These are phyloP conservation scores for Lathyrus tuberosus DNA, from an alignment of 306 rosid species.

Conservation along the genomic window DNA sequence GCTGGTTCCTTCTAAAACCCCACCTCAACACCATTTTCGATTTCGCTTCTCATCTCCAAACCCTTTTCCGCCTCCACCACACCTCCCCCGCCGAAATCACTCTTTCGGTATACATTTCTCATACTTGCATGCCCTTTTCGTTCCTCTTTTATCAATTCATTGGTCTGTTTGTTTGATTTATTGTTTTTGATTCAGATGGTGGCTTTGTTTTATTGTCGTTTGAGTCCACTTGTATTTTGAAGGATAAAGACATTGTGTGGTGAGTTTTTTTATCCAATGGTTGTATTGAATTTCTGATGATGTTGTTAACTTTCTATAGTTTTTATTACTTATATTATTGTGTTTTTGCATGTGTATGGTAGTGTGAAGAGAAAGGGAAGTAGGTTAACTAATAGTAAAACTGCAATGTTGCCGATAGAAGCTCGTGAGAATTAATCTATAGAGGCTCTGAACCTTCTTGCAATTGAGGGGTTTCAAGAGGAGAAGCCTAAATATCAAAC, in stretches of 20 bases:
- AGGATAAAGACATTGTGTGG: slow-evolving; percentile 81
- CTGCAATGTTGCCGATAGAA: no score
- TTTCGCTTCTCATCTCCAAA: slow-evolving; percentile 55
- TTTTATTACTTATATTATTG: not conserved
- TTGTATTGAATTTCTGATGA: not conserved
- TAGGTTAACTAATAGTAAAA: no score
- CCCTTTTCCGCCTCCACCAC: slow-evolving; percentile 57
- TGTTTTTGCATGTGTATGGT: slow-evolving; percentile 57
- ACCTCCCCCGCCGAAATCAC: slow-evolving; percentile 72
- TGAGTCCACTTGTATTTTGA: slow-evolving; percentile 79
- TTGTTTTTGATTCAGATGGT: slow-evolving; percentile 59
- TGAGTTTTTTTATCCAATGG: slow-evolving; percentile 39
- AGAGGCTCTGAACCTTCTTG: no score
- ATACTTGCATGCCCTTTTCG: no score
- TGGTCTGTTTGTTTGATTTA: no score
- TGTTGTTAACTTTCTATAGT: not conserved
- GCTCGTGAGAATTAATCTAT: no score
- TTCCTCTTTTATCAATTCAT: not conserved
- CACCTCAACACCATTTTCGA: slow-evolving; percentile 67
- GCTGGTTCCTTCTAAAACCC: slow-evolving; percentile 76
- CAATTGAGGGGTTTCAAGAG: no score
- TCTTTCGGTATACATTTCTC: slow-evolving; percentile 51
- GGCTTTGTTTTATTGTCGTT: slow-evolving; percentile 87
- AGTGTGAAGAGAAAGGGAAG: no score
- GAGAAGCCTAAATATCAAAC: no score